These are phyloP conservation scores for Coleophoma cylindrospora DNA, from an alignment of 2,329 filamentous ascomycete genomes.

Conservation along the genomic window DNA sequence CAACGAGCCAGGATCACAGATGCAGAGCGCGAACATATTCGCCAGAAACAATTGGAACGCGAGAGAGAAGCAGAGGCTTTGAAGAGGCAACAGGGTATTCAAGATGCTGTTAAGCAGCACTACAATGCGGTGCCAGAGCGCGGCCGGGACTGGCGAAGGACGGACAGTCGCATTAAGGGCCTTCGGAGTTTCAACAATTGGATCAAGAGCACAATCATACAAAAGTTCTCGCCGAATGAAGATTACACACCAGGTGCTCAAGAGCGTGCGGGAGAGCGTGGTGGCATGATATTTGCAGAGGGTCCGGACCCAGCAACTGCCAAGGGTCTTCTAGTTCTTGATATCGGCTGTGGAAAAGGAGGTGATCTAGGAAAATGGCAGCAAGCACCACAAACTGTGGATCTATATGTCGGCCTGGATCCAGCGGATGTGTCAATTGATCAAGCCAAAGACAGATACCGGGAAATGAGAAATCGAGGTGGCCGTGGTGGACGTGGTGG, in stretches of 20 bases:
- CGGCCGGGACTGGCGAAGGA: slow-evolving; percentile 90
- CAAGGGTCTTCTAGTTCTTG: slow-evolving; percentile 73
- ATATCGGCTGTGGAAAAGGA: slow-evolving; percentile 95
- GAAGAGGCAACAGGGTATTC: slow-evolving; percentile 48
- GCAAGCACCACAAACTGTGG: slow-evolving; percentile 83
- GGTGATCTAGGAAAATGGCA: slow-evolving; percentile 96
- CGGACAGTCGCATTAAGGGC: slow-evolving; percentile 91
- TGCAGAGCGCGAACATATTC: slow-evolving; percentile 62
- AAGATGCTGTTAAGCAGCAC: slow-evolving; percentile 86
- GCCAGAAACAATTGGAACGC: slow-evolving; percentile 50
- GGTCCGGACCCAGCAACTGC: slow-evolving; percentile 14
- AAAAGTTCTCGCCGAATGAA: slow-evolving; percentile 87
- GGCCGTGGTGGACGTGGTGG: slow-evolving; percentile 48
- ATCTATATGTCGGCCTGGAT: slow-evolving; percentile 90
- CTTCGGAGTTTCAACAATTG: slow-evolving; percentile 96
- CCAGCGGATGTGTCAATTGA: slow-evolving; percentile 89
- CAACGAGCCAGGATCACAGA: slow-evolving; percentile 62
- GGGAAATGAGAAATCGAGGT: slow-evolving; percentile 58
- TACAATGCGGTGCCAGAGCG: slow-evolving; percentile 95
- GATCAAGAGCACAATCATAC: slow-evolving; percentile 96
- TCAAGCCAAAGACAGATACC: slow-evolving; percentile 82
- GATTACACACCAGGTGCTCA: slow-evolving; percentile 60
- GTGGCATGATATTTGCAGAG: slow-evolving; percentile 27
- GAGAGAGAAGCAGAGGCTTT: slow-evolving; percentile 41
- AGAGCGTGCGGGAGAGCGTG: slow-evolving; percentile 31